phyloP scores from a whole-genome alignment of 129 eudicot species.

The Centella asiatica region DNA sequence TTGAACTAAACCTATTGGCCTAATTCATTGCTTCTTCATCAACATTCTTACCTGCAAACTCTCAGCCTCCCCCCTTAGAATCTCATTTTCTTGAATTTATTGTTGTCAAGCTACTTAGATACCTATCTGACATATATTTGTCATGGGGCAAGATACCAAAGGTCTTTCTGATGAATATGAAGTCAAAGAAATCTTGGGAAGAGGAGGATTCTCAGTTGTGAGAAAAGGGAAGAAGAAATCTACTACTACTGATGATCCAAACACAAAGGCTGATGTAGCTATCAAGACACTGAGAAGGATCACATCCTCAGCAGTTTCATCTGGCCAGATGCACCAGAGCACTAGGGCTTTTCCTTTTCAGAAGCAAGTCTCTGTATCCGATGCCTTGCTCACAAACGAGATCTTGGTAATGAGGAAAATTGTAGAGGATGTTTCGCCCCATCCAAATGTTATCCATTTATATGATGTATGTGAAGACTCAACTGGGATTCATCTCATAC shows the following conservation, averaged over 20 bases:
- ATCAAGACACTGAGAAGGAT: constrained; percentile 62
- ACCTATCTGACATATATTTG: no score
- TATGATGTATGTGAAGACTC: constrained; percentile 75
- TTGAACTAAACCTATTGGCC: neutral
- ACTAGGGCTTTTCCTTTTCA: constrained; percentile 20
- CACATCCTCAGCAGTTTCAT: constrained; percentile 10
- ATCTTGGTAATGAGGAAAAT: constrained; percentile 67
- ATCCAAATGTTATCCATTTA: constrained; percentile 59
- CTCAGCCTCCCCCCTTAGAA: neutral
- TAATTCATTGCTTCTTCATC: neutral
- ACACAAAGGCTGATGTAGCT: constrained; percentile 35
- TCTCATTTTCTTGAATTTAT: neutral
- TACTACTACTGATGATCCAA: constrained; percentile 2
- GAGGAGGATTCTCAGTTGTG: constrained; percentile 83
- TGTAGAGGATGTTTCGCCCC: constrained; percentile 78
- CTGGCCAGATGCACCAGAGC: neutral
- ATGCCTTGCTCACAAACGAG: constrained; percentile 68
- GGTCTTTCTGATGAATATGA: constrained; percentile 62
- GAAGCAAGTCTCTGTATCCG: constrained; percentile 46
- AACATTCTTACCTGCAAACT: constrained; percentile 3
- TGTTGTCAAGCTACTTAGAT: neutral
- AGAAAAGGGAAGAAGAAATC: constrained; percentile 50
- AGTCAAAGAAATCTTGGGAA: constrained; percentile 53
- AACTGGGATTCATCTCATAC: constrained; percentile 58
- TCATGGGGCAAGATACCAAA: constrained; percentile 57